Percentiles rank a stretch among this genome's conserved stretches.
These are phyloP conservation scores for Dalechampia spathulata DNA, from an alignment of 441 rosid genomes.

Conservation along the genomic window DNA sequence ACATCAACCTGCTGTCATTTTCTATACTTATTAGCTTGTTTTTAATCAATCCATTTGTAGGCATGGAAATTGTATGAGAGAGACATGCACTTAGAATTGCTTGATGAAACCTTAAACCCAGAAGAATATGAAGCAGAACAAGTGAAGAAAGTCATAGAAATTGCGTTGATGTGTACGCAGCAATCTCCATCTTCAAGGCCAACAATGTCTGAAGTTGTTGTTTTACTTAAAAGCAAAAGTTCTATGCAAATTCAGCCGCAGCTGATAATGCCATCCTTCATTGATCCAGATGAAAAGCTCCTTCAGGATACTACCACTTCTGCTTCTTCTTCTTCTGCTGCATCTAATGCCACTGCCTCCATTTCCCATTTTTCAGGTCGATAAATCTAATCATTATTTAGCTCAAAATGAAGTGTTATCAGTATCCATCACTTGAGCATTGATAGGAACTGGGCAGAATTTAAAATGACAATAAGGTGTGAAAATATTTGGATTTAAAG, in stretches of 20 bases:
- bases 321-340: too few species aligned
- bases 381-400: too few species aligned
- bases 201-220: constrained; percentile 39
- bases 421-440: too few species aligned
- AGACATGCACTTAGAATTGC: constrained; percentile 23
- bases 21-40: too few species aligned
- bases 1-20: too few species aligned
- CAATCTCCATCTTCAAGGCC: constrained; percentile 27
- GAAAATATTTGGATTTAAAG: too few species aligned
- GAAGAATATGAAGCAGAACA: constrained; percentile 27
- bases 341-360: too few species aligned
- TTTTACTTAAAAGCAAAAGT: constrained; percentile 25
- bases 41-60: constrained; percentile 9
- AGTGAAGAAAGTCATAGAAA: constrained; percentile 26
- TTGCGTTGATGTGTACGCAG: constrained; percentile 43
- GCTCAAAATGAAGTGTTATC: too few species aligned
- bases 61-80: constrained; percentile 37
- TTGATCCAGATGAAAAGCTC: constrained; percentile 14
- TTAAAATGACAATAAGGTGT: too few species aligned
- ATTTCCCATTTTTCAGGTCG: too few species aligned
- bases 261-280: constrained; percentile 19
- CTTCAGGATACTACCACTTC: too few species aligned
- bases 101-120: constrained; percentile 26
- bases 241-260: constrained; percentile 1
- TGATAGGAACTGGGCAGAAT: too few species aligned